Evolutionary conservation across 2,329 filamentous ascomycete species (phyloP), one percentile per base, ranked within the genome.

Genomic region (Penicillium expansum): DNA sequence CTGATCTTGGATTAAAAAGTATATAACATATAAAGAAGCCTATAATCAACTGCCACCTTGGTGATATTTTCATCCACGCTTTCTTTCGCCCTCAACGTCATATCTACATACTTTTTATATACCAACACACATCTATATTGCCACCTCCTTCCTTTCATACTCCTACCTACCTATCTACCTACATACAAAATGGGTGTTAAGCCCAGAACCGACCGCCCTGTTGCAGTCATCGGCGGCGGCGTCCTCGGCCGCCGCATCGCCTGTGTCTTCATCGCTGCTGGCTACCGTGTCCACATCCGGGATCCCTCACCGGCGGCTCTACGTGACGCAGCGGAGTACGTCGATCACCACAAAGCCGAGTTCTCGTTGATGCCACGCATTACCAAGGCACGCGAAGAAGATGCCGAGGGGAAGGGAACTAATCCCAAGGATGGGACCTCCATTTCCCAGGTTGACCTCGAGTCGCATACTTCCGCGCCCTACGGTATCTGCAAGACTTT

Each of bases 201-300:
- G 24, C 52, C 52, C 29, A 39, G 52, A 54, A 54, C 44, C 2
- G 52, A 54, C 32, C 73, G 74, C 1, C 71, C 73, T 14, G 68
- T 76, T 1, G 66, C 71, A 13, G 59, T 77, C 24, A 61, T 77
- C 49, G 76, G 76, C n/a, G 70, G 69, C 0, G 75, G 75, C 6
- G 69, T 74, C 51, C 67, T 76, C 6, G 75, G 75, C 44, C 69
- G 74, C 3, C 72, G 75, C 3, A 69, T 77, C 3, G 73, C 65
- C 22, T 63, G 71, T 1, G 59, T 62, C 35, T 67, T 68, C 52
- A 57, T 67, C 11, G 61, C 69, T 22, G 63, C 61, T 13, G 66
- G 67, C n/a, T 67, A 70, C 56, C 59, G 59, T 22, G 68, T 71
- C 16, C 59, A 62, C 37, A 62, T 69, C 37, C 54, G 55, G 3